phyloP scores from a whole-genome alignment of 768 basidiomycete species.

The Daedaleopsis sinensis region DNA sequence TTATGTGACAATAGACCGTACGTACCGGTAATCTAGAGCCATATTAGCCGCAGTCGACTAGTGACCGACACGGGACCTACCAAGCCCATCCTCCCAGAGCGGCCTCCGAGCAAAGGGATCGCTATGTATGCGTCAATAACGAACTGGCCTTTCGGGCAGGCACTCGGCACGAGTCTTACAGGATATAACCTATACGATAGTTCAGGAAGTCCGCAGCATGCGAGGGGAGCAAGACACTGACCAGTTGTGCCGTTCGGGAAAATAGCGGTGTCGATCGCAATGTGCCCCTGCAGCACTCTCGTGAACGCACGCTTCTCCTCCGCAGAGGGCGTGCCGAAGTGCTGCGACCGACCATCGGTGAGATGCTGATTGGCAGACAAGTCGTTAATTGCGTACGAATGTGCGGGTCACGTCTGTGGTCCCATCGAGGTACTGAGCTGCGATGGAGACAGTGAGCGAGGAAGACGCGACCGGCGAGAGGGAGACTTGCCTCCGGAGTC shows the following conservation, averaged over 20 bases:
- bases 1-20: not conserved
- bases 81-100: constrained; percentile 88
- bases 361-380: not conserved
- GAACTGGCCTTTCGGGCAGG: not conserved
- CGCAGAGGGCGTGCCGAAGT: constrained; percentile 83
- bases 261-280: constrained; percentile 82
- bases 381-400: constrained; percentile 66
- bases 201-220: not conserved
- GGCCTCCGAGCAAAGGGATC: constrained; percentile 80
- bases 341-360: constrained; percentile 43
- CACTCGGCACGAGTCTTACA: constrained; percentile 41
- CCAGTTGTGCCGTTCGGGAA: constrained; percentile 86
- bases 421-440: constrained; percentile 87
- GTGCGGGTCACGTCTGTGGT: constrained; percentile 96
- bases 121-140: constrained; percentile 37
- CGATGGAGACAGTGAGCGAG: not conserved
- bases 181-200: constrained; percentile 47
- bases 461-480: not conserved
- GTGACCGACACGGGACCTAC: constrained; percentile 40
- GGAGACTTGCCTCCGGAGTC: constrained; percentile 76
- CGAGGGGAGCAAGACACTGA: constrained; percentile 27
- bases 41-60: not conserved
- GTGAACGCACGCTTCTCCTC: constrained; percentile 91
- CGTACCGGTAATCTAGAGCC: constrained; percentile 57
- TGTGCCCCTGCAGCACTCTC: constrained; percentile 88